phyloP scores from a whole-genome alignment of 164 flowering plant genomes.

The Houttuynia cordata region DNA sequence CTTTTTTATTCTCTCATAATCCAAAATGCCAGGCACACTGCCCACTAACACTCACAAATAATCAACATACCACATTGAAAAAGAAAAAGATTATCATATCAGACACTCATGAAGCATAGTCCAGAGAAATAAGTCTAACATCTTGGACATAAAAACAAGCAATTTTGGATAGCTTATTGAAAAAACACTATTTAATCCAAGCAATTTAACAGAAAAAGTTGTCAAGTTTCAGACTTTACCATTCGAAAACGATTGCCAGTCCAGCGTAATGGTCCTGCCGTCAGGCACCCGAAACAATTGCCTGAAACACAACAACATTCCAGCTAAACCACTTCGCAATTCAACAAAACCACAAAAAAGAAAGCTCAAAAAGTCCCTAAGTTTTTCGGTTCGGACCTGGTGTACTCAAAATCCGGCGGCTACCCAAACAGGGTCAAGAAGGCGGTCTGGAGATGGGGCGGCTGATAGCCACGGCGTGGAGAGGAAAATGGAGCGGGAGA shows the following conservation, averaged over 20 bases:
- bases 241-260: slow-evolving; percentile 66
- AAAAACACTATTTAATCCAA: too few species aligned
- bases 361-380: background rate
- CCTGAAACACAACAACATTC: slow-evolving; percentile 26
- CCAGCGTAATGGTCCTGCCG: slow-evolving; percentile 89
- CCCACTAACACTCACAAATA: too few species aligned
- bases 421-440: slow-evolving; percentile 38
- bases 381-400: slow-evolving; percentile 26
- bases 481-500: slow-evolving; percentile 41
- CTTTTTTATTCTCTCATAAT: too few species aligned
- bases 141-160: too few species aligned
- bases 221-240: slow-evolving; percentile 27
- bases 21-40: too few species aligned
- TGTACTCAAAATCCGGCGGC: slow-evolving; percentile 36
- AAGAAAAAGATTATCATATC: too few species aligned
- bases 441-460: slow-evolving; percentile 53
- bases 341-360: background rate
- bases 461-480: slow-evolving; percentile 58
- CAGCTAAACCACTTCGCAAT: background rate
- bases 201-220: too few species aligned
- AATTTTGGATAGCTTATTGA: too few species aligned
- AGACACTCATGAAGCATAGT: too few species aligned
- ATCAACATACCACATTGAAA: too few species aligned
- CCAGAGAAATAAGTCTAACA: too few species aligned
- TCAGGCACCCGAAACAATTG: slow-evolving; percentile 58